phyloP scores from a whole-genome alignment of 2,329 filamentous ascomycete species.

The Xylaria sp. region DNA sequence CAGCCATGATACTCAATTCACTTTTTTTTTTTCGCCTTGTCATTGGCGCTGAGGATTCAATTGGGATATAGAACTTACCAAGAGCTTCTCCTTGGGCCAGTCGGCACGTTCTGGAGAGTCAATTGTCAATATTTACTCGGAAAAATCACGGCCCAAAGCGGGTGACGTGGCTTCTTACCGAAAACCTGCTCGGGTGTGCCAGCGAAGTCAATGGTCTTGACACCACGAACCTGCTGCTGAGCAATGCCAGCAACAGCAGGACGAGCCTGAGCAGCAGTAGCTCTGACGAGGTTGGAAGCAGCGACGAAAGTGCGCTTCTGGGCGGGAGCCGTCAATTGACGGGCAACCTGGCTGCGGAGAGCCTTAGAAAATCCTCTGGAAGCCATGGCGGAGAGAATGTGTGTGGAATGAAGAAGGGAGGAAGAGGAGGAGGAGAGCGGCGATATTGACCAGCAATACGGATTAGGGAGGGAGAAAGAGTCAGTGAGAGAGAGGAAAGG shows the following conservation, averaged over 20 bases:
- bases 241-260: slow-evolving; percentile 43
- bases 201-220: slow-evolving; percentile 99
- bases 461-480: slow-evolving; percentile 8
- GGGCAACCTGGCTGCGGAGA: slow-evolving; percentile 57
- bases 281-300: slow-evolving; percentile 52
- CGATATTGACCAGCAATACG: slow-evolving; percentile 15
- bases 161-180: slow-evolving; percentile 49
- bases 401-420: slow-evolving; percentile 30
- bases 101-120: slow-evolving; percentile 75
- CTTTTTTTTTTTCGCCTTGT: not conserved
- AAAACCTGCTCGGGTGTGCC: slow-evolving; percentile 92
- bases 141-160: not conserved
- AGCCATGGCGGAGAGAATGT: slow-evolving; percentile 58
- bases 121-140: slow-evolving; percentile 27
- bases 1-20: slow-evolving; percentile 16
- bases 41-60: not conserved
- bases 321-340: slow-evolving; percentile 55
- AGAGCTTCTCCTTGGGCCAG: slow-evolving; percentile 97
- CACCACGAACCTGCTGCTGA: slow-evolving; percentile 67
- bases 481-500: not conserved
- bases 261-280: slow-evolving; percentile 45
- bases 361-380: slow-evolving; percentile 68
- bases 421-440: slow-evolving; percentile 22
- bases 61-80: slow-evolving; percentile 57
- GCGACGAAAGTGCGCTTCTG: slow-evolving; percentile 60